Evolutionary conservation across 306 rosid genomes (phyloP).

Genomic region (Vigna trinervia): DNA sequence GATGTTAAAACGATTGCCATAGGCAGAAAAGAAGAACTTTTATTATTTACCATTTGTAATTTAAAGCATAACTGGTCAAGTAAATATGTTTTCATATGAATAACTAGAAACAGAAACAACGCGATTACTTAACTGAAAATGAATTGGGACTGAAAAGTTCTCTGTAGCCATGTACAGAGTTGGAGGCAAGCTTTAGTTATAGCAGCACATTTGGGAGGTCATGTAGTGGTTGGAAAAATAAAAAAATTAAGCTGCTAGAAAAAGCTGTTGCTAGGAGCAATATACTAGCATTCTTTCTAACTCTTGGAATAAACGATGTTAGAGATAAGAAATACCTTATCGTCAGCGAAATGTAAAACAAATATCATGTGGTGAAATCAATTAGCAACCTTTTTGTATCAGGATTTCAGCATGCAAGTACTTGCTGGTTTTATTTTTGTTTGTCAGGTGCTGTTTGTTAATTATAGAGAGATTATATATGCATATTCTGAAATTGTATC

Average conservation of each 20-base stretch:
- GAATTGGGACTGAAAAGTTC: not conserved
- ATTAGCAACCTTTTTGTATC: not conserved
- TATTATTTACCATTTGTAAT: not conserved
- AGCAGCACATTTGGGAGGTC: not conserved
- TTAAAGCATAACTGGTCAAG: not conserved
- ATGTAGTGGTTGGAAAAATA: slow-evolving; percentile 4
- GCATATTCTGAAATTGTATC: not conserved
- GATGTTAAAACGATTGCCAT: not conserved
- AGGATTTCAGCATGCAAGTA: not conserved
- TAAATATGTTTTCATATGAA: not conserved
- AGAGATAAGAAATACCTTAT: not conserved
- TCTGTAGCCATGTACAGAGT: not conserved
- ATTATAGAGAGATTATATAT: slow-evolving; percentile 1
- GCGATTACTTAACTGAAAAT: slow-evolving; percentile 23
- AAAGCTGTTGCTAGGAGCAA: not conserved
- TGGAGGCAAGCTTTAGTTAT: not conserved
- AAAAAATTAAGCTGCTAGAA: not conserved
- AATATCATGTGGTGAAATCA: not conserved
- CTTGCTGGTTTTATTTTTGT: not conserved
- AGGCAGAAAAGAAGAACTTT: slow-evolving; percentile 2
- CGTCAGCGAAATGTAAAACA: not conserved
- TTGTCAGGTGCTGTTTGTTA: not conserved
- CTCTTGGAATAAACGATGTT: not conserved
- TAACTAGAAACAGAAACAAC: not conserved
- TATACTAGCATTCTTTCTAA: not conserved